Evolutionary conservation across 2,329 filamentous ascomycete species (phyloP), one percentile per base, ranked within the genome.

Genomic region (Beauveria sp.): DNA sequence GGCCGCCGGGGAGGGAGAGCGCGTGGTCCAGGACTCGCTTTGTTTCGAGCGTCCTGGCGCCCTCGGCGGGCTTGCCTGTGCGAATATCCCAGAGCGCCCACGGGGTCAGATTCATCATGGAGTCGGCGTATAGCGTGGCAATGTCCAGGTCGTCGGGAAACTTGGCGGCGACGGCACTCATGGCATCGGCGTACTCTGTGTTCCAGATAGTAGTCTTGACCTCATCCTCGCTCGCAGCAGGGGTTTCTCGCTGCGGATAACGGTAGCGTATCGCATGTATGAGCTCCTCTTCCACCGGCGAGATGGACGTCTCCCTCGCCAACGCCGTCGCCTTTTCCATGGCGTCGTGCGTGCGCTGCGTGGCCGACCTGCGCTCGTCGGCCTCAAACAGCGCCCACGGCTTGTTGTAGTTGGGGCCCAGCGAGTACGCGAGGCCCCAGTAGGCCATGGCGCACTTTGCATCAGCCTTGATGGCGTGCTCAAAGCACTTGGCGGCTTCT

Each of bases 401-500:
- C 68, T 92, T 91, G 75, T 92, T 84, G 71, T 86, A 86, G 68
- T 93, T 92, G 3, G 90, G 89, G 0, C 89, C 90, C 0, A 89
- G 74, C 1, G 86, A 78, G 69, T 89, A 92, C 0, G 89, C 85
- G 5, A 89, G 73, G 0, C 87, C 87, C 87, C 87, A 90, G 67
- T 87, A 81, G 3, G 84, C 86, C 77, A 90, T 84, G 34, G 81
- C 79, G 61, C 83, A 88, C 2, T 70, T 64, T 0, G 73, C 63
- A 63, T 90, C 87, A 52, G 76, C 69, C 1, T 71, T 70, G 37
- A 84, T 79, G n/a, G 84, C 85, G 9, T 76, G 74, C 66, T 85
- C 75, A 66, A 90, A 90, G 72, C 87, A 90, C 46, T 73, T 74
- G 5, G 79, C 80, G 0, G 87, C 82, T 70, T 91, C 89, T 65